Evolutionary conservation across 1,284 basidiomycete species (phyloP).

Genomic region (Pyrrhoderma noxium): DNA sequence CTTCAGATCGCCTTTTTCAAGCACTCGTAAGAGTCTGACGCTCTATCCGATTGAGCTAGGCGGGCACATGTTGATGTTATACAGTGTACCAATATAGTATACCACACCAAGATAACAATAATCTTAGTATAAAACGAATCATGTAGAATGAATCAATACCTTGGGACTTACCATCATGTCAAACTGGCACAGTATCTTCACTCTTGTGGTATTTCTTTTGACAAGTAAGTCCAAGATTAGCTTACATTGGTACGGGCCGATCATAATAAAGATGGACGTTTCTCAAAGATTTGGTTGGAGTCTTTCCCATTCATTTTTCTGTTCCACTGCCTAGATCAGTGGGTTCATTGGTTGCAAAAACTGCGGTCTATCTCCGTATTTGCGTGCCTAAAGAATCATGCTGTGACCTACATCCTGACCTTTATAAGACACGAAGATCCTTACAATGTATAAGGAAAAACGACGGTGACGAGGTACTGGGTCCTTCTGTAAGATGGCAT

Average conservation of each 20-base stretch:
- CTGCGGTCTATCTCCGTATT: constrained; percentile 18
- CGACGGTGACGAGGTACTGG: not conserved
- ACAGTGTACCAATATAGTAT: not conserved
- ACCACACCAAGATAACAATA: not conserved
- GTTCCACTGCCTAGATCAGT: constrained; percentile 29
- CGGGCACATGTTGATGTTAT: constrained; percentile 35
- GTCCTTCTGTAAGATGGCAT: constrained; percentile 4
- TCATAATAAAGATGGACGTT: not conserved
- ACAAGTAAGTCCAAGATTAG: constrained; percentile 57
- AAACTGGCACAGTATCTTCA: constrained; percentile 13
- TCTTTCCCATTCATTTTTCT: constrained; percentile 53
- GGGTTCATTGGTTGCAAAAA: not conserved
- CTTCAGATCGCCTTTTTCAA: constrained; percentile 52
- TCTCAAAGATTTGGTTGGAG: constrained; percentile 50
- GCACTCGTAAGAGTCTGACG: constrained; percentile 52
- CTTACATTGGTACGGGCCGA: not conserved
- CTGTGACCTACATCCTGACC: constrained; percentile 26
- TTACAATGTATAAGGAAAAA: not conserved
- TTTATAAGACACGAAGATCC: constrained; percentile 22
- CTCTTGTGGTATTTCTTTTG: constrained; percentile 14
- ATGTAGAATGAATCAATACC: too few species aligned
- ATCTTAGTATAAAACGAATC: too few species aligned
- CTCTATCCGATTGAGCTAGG: constrained; percentile 87
- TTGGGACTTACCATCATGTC: constrained; percentile 10
- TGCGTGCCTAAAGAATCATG: constrained; percentile 11